Base-by-base conservation (phyloP, 371 early-diverging fungal species). In the Mortierella sp. region DNA sequence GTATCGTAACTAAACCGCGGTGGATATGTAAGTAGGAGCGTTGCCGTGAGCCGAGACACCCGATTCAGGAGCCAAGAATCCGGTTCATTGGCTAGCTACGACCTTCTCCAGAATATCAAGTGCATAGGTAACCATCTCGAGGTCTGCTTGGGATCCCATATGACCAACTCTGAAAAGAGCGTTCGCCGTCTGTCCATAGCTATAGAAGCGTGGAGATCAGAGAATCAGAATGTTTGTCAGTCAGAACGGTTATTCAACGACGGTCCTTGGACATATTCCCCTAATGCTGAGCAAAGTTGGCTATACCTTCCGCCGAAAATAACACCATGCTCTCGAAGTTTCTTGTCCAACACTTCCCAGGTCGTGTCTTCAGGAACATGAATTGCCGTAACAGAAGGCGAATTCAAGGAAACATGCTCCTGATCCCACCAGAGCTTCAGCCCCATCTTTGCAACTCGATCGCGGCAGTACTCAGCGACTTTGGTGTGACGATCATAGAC, bases 231-330 rank as follows among this genome's bases (percentile, higher is more conserved):
- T 42, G 19, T 43, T 24, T 30, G 42, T n/a, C n/a, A n/a, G n/a
- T n/a, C n/a, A n/a, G n/a, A n/a, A n/a, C n/a, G n/a, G n/a, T n/a
- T n/a, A n/a, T n/a, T n/a, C n/a, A n/a, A n/a, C n/a, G n/a, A n/a
- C n/a, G n/a, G n/a, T n/a, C n/a, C n/a, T n/a, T n/a, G n/a, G n/a
- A n/a, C n/a, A n/a, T n/a, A n/a, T n/a, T n/a, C n/a, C n/a, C n/a
- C n/a, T n/a, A n/a, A n/a, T n/a, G n/a, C n/a, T n/a, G n/a, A n/a
- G n/a, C n/a, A n/a, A n/a, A n/a, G n/a, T n/a, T 19, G 9, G 23
- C 19, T 26, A 34, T 63, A 74, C 76, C 76, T 74, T 65, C 76
- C 76, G 19, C 76, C 76, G 23, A 74, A 54, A 41, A 74, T n/a
- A 58, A 74, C 76, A 14, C 70, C 76, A 9, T 69, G 58, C 53